Evolutionary conservation across 2,329 filamentous ascomycete species (phyloP).

Genomic region (Colletotrichum sp.): DNA sequence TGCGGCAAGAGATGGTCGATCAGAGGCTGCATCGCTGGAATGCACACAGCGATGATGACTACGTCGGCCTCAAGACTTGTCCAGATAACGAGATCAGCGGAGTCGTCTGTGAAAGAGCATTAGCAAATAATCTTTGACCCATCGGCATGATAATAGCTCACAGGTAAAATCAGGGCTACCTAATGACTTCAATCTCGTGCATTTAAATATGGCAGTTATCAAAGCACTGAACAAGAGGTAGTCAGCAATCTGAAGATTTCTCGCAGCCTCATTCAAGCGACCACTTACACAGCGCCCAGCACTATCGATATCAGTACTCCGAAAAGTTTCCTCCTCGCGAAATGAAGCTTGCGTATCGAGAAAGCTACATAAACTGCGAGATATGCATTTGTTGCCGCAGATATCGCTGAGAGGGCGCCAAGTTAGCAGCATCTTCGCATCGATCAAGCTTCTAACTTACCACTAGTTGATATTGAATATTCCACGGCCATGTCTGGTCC

Average conservation of each 20-base stretch:
- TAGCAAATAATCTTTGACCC: neutral
- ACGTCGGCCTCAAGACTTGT: constrained; percentile 33
- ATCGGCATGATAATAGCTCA: constrained; percentile 22
- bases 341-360: constrained; percentile 38
- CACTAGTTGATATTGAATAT: constrained; percentile 42
- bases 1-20: neutral
- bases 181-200: constrained; percentile 36
- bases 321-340: constrained; percentile 42
- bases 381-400: constrained; percentile 34
- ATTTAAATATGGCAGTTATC: constrained; percentile 32
- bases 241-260: too few relatives aligned
- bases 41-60: constrained; percentile 37
- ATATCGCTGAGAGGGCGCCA: neutral
- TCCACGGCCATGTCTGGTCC: constrained; percentile 37
- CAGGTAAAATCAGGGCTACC: constrained; percentile 27
- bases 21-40: constrained; percentile 36
- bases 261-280: rapidly evolving
- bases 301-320: constrained; percentile 39
- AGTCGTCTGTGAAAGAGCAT: neutral
- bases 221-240: constrained; percentile 18
- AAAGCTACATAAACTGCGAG: constrained; percentile 44
- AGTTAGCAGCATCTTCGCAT: neutral
- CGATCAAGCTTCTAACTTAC: constrained; percentile 24
- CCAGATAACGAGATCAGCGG: constrained; percentile 9
- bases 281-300: constrained; percentile 27